These are phyloP conservation scores for Hypoxylon sp. DNA, from an alignment of 2,329 filamentous ascomycete species.

Conservation along the genomic window DNA sequence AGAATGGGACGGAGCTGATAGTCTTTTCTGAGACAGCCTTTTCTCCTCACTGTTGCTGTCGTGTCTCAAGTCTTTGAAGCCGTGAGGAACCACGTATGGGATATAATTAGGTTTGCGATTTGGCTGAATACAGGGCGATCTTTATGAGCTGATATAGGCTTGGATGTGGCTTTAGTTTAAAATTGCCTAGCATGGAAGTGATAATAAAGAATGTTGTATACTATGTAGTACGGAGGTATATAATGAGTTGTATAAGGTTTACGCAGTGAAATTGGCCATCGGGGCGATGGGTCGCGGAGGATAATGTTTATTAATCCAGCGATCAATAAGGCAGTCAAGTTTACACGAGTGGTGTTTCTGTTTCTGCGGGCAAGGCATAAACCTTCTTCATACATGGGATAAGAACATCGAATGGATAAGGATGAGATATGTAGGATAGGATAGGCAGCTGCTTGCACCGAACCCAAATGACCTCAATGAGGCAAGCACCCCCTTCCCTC, in stretches of 20 bases:
- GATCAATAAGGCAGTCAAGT: not conserved
- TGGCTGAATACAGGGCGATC: conserved; percentile 16
- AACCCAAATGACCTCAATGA: conserved; percentile 26
- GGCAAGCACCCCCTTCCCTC: conserved; percentile 12
- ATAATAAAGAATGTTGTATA: conserved; percentile 13
- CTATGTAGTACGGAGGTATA: conserved; percentile 5
- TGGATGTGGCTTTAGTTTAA: conserved; percentile 5
- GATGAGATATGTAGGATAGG: not conserved
- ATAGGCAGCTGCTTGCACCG: not conserved
- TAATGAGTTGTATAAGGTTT: conserved; percentile 5
- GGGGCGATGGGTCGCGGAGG: not conserved
- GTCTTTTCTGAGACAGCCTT: conserved; percentile 23
- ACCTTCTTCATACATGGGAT: conserved; percentile 1
- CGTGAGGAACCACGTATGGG: conserved; percentile 9
- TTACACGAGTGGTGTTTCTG: not conserved
- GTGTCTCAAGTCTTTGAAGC: conserved; percentile 19
- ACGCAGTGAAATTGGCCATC: not conserved
- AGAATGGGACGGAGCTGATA: conserved; percentile 11
- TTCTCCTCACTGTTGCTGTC: conserved; percentile 8
- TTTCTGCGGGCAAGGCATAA: not conserved
- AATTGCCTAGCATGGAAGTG: conserved; percentile 11
- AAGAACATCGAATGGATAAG: not conserved
- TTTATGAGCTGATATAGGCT: conserved; percentile 1
- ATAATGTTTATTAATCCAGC: not conserved
- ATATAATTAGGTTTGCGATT: conserved; percentile 11